A percentile compares a stretch with the other conserved stretches of the same genome.
These are phyloP conservation scores for Uromyces viciae-fabae DNA, from an alignment of 1,284 basidiomycete species.

Conservation along the genomic window DNA sequence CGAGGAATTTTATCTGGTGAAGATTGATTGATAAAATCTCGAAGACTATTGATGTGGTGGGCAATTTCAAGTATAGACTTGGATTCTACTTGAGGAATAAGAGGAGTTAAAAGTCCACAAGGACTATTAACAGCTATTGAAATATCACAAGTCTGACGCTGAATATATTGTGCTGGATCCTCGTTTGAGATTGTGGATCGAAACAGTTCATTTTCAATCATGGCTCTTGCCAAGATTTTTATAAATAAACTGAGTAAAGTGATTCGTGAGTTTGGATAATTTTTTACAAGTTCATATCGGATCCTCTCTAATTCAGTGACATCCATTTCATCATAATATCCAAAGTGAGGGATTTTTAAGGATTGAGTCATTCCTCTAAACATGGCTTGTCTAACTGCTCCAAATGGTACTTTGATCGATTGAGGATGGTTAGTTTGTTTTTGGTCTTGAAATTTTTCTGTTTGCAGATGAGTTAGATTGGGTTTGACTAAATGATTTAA, in stretches of 20 bases:
- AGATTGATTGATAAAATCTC: conserved; percentile 60
- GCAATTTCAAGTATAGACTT: conserved; percentile 67
- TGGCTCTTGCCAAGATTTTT: conserved; percentile 74
- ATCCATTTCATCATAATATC: conserved; percentile 76
- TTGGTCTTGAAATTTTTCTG: conserved; percentile 49
- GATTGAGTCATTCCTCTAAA: conserved; percentile 18
- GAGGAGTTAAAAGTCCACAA: conserved; percentile 77
- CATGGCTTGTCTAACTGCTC: conserved; percentile 20
- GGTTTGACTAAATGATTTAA: conserved; percentile 25
- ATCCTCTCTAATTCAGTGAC: conserved; percentile 71
- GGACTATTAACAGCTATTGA: conserved; percentile 73
- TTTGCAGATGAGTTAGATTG: too few relatives aligned
- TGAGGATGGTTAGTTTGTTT: conserved; percentile 53
- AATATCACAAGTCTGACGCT: conserved; percentile 59
- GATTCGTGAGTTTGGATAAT: conserved; percentile 60
- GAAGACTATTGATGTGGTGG: conserved; percentile 63
- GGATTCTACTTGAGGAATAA: conserved; percentile 65
- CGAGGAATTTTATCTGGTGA: conserved; percentile 61
- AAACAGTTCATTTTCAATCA: conserved; percentile 79
- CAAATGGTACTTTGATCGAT: conserved; percentile 56
- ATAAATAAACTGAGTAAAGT: conserved; percentile 81
- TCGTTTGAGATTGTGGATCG: conserved; percentile 52
- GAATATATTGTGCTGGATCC: conserved; percentile 47
- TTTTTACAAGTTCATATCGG: conserved; percentile 53
- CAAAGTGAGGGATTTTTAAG: conserved; percentile 64